These are phyloP conservation scores for Batkoa obscura DNA, from an alignment of 371 early-diverging fungal species.

Conservation along the genomic window DNA sequence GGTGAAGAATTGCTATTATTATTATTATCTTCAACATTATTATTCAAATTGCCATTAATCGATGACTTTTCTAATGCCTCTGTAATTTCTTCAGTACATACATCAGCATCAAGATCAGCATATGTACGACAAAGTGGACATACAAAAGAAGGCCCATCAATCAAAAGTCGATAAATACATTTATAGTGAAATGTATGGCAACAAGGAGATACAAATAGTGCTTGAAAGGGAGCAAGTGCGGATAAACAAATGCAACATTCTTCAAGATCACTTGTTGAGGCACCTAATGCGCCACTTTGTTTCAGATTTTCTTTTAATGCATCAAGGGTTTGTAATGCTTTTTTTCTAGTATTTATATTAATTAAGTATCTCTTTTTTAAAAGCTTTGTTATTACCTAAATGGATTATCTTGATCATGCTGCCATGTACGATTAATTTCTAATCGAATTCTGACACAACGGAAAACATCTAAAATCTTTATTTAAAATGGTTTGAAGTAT, in stretches of 20 bases:
- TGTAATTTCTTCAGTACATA: conserved; percentile 6
- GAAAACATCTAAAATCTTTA: conserved; percentile 26
- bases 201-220: conserved; percentile 85
- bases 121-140: conserved; percentile 89
- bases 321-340: conserved; percentile 6
- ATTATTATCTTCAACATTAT: too few species aligned
- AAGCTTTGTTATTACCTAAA: conserved; percentile 17
- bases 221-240: conserved; percentile 74
- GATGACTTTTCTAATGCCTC: background rate
- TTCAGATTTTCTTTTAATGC: background rate
- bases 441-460: conserved; percentile 63
- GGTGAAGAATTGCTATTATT: too few species aligned
- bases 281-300: background rate
- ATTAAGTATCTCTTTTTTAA: too few species aligned
- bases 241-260: conserved; percentile 94
- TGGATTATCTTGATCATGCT: conserved; percentile 25
- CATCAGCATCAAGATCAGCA: conserved; percentile 67
- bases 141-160: conserved; percentile 52
- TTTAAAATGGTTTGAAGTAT: background rate
- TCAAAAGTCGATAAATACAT: conserved; percentile 41
- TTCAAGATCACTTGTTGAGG: conserved; percentile 14
- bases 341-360: too few species aligned
- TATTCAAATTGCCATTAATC: too few species aligned
- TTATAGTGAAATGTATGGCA: conserved; percentile 91
- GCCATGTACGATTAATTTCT: conserved; percentile 54